Evolutionary conservation across 192 early-diverging fungal genomes (phyloP), one percentile per base, ranked within the genome.

Genomic region (Gonapodya sp.): DNA sequence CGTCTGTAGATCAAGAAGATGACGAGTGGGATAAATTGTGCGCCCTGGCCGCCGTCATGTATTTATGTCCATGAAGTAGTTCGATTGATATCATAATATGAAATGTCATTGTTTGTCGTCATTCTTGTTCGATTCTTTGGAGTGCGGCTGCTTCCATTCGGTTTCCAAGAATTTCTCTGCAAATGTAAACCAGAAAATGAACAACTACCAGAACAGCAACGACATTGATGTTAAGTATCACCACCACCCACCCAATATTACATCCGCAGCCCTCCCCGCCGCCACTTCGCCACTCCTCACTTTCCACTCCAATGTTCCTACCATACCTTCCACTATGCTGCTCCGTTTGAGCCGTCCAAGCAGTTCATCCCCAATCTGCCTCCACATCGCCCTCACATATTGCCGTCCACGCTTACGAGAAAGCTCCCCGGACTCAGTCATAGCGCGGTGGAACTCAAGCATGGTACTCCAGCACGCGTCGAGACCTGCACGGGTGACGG

Each of bases 351-450:
- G 81, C 88, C 86, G 81, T 80, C 87, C 85, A 34, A 92, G 73
- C n/a, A 93, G 79, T 81, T 92, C 91, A 0, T 90, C 86, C 1
- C 83, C 86, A n/a, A 93, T 87, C 78, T 90, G 89, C 32, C 88
- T 83, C 92, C 92, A 93, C 91, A 93, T 93, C 90, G 90, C 92
- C 75, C 89, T 84, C 80, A 86, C 84, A 36, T 88, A 83, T 79
- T 93, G 93, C 18, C 82, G 37, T n/a, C 88, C 90, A n/a, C 93
- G 87, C 78, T 87, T 87, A 73, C 64, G 72, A 77, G 80, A 78
- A 31, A 85, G 36, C 30, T 87, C 83, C 0, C 82, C 82, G 0
- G 84, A 78, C 0, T 84, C 92, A 75, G 83, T 84, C 84, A 92
- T 87, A 36, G 84, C 82, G 1, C 83, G 79, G 81, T 87, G 91